Evolutionary conservation across 306 rosid genomes (phyloP).

Genomic region (Astragalus membranaceus): DNA sequence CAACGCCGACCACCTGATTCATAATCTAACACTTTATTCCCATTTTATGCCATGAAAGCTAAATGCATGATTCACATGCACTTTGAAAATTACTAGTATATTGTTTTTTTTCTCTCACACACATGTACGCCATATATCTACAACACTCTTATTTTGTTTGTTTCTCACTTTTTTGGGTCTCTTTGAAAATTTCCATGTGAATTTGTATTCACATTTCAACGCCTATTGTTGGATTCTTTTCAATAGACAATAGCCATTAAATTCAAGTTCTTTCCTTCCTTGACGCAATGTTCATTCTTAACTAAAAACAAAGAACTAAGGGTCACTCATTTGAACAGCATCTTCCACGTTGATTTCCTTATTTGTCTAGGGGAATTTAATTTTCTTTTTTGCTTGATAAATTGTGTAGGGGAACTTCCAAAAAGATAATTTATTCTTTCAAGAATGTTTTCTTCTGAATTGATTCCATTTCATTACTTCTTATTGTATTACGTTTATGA

Average conservation of each 20-base stretch:
- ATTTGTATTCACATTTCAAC: not conserved
- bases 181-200: slow-evolving; percentile 4
- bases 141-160: not conserved
- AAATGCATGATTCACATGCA: slow-evolving; percentile 27
- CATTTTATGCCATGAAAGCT: slow-evolving; percentile 8
- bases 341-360: slow-evolving; percentile 9
- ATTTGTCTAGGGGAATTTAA: not conserved
- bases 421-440: not conserved
- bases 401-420: not conserved
- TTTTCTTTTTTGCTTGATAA: too few relatives aligned
- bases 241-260: not conserved
- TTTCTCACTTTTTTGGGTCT: not conserved
- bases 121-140: not conserved
- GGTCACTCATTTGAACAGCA: slow-evolving; percentile 8
- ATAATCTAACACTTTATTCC: slow-evolving; percentile 22
- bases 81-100: not conserved
- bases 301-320: not conserved
- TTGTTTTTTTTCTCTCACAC: not conserved
- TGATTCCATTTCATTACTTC: not conserved
- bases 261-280: not conserved
- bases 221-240: not conserved
- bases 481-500: not conserved
- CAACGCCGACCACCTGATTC: slow-evolving; percentile 30
- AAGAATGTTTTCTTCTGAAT: not conserved
- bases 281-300: not conserved